Base-by-base conservation (phyloP, 306 rosid species). In the Rosa lucieae region DNA sequence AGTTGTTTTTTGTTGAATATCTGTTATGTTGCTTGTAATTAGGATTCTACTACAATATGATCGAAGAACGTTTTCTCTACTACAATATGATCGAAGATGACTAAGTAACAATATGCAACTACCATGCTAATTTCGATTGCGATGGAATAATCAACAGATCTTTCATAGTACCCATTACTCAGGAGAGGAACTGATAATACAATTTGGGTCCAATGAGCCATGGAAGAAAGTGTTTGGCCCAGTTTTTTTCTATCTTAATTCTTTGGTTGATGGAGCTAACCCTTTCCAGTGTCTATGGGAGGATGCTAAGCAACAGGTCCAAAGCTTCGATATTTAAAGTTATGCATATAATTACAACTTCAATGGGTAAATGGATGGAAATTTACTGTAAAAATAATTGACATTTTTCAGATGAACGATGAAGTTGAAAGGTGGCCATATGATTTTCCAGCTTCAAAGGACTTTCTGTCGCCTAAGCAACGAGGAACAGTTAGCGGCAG, bases 221-320 rank as follows among this genome's bases (percentile, higher is more conserved):
- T 95, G 99, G 99, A 95, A 92, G 89, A 95, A 91, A 80, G 96
- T 95, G 40, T 90, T 84, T 70, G 99, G 99, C 47, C 99, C 98
- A 2, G 78, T 95, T 84, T 95, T 91, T 77, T 72, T 92, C 51
- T 83, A 92, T 77, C 79, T 91, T 23, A 95, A 95, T 82, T 87
- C 91, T 70, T 23, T 88, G 17, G 80, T 77, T 58, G 44, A 79
- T 17, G 86, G 73, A 46, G 68, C 47, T 47, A 86, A 85, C 72
- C 88, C 89, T 2, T 78, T 74, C 74, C 56, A 18, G 15, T 85
- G 3, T 13, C 87, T 95, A 4, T 95, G 99, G 99, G 83, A 91
- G 47, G 91, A 95, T 26, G 96, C 98, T 12, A 92, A 92, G 81
- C 51, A 68, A 7, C 98, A 95, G 99, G 99, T 91, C 1, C 3